These are phyloP conservation scores for Glycine tomentella DNA, from an alignment of 306 rosid genomes.

Conservation along the genomic window DNA sequence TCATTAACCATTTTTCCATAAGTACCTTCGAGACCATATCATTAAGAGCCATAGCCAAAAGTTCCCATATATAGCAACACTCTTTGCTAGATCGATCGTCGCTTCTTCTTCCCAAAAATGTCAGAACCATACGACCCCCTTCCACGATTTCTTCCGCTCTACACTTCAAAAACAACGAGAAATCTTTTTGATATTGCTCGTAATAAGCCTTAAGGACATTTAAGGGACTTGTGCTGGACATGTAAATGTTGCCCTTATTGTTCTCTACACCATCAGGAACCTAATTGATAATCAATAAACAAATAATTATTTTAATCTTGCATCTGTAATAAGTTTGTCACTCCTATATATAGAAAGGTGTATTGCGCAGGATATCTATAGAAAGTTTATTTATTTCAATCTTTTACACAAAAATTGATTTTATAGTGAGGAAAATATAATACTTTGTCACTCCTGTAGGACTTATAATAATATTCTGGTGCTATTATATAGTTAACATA, in stretches of 20 bases:
- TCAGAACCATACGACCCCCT: constrained; percentile 65
- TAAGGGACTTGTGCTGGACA: constrained; percentile 58
- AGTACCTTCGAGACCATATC: constrained; percentile 58
- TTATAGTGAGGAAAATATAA: too few relatives aligned
- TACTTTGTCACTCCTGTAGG: too few relatives aligned
- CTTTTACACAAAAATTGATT: too few relatives aligned
- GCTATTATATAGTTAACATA: too few relatives aligned
- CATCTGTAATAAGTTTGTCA: too few relatives aligned
- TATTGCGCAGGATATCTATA: too few relatives aligned
- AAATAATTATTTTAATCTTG: not conserved
- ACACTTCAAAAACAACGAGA: constrained; percentile 56
- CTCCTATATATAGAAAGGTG: too few relatives aligned
- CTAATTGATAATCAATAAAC: constrained; percentile 44
- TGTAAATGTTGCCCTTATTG: constrained; percentile 66
- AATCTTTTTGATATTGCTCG: constrained; percentile 61
- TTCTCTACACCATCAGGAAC: constrained; percentile 64
- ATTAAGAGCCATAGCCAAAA: constrained; percentile 60
- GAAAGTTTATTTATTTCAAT: too few relatives aligned
- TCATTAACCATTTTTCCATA: not conserved
- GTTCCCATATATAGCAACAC: constrained; percentile 67
- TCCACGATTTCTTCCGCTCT: constrained; percentile 59
- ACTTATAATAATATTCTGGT: too few relatives aligned
- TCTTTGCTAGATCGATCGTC: constrained; percentile 61
- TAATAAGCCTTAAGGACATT: constrained; percentile 58
- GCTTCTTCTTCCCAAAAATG: constrained; percentile 63